Conservation (phyloP, 768 basidiomycete species). For the Boletellus ananas region DNA sequence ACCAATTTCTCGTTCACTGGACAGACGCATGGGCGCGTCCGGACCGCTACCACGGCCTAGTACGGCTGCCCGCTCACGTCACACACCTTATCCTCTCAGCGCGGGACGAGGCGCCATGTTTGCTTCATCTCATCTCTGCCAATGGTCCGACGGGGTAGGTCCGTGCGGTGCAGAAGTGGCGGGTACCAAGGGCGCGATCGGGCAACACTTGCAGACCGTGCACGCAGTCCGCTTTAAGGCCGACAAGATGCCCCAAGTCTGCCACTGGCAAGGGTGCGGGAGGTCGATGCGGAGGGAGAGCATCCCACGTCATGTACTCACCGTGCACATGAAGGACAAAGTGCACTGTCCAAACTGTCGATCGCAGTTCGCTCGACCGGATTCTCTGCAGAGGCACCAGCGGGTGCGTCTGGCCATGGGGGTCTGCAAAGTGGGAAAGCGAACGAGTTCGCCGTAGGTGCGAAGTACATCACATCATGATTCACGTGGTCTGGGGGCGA, state of each 20-base stretch:
- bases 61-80: not conserved
- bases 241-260: conserved; percentile 8
- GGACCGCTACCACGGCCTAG: not conserved
- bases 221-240: conserved; percentile 10
- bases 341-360: conserved; percentile 16
- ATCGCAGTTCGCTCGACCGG: conserved; percentile 20
- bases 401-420: conserved; percentile 5
- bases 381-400: conserved; percentile 25
- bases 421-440: not conserved
- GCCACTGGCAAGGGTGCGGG: conserved; percentile 17
- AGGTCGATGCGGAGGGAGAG: conserved; percentile 25
- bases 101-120: not conserved
- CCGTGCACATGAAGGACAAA: conserved; percentile 22
- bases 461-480: not conserved
- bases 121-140: conserved; percentile 1
- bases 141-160: conserved; percentile 1
- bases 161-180: conserved; percentile 1
- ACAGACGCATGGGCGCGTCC: not conserved
- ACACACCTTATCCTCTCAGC: conserved; percentile 7
- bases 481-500: not conserved
- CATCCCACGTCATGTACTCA: conserved; percentile 22
- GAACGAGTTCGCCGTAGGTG: not conserved
- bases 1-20: not conserved
- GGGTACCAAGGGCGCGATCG: conserved; percentile 10
- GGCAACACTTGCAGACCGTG: conserved; percentile 3